Percentiles rank a stretch among this genome's conserved stretches.
phyloP scores from a whole-genome alignment of 2,329 filamentous ascomycete species.

The Phaeosphaeriaceae sp. region DNA sequence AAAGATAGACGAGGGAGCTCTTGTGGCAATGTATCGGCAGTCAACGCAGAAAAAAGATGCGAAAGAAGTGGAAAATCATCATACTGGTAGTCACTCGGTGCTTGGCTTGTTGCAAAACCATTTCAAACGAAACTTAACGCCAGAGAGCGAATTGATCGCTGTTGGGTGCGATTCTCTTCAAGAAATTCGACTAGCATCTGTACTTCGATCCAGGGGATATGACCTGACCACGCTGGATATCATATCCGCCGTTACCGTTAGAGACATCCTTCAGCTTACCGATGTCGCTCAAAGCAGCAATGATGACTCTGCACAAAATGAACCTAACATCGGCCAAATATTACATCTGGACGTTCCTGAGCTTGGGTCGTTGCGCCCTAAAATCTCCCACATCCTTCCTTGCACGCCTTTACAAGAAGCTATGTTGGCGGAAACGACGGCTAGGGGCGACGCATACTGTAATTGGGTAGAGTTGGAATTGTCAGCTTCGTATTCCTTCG shows the following conservation, averaged over 20 bases:
- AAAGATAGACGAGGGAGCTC: slow-evolving; percentile 76
- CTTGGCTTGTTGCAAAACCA: slow-evolving; percentile 51
- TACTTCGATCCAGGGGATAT: slow-evolving; percentile 66
- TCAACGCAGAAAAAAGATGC: slow-evolving; percentile 19
- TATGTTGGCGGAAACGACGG: slow-evolving; percentile 79
- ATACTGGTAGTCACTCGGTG: slow-evolving; percentile 39
- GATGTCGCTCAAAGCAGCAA: slow-evolving; percentile 7
- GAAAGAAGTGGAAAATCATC: background rate
- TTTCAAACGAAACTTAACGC: slow-evolving; percentile 50
- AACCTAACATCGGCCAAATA: background rate
- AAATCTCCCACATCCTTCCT: slow-evolving; percentile 53
- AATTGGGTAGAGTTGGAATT: slow-evolving; percentile 78
- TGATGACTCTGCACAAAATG: background rate
- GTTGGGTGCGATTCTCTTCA: slow-evolving; percentile 72
- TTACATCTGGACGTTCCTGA: slow-evolving; percentile 11
- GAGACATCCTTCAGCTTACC: slow-evolving; percentile 30
- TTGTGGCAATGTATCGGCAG: slow-evolving; percentile 65
- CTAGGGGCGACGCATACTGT: slow-evolving; percentile 70
- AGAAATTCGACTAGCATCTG: slow-evolving; percentile 70
- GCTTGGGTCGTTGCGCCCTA: slow-evolving; percentile 12
- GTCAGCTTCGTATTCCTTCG: slow-evolving; percentile 37
- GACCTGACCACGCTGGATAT: slow-evolving; percentile 67
- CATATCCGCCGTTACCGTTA: slow-evolving; percentile 63
- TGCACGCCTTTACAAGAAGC: slow-evolving; percentile 79
- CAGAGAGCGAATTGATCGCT: slow-evolving; percentile 57